Evolutionary conservation across 306 rosid species (phyloP).

Genomic region (Quercus dentata): DNA sequence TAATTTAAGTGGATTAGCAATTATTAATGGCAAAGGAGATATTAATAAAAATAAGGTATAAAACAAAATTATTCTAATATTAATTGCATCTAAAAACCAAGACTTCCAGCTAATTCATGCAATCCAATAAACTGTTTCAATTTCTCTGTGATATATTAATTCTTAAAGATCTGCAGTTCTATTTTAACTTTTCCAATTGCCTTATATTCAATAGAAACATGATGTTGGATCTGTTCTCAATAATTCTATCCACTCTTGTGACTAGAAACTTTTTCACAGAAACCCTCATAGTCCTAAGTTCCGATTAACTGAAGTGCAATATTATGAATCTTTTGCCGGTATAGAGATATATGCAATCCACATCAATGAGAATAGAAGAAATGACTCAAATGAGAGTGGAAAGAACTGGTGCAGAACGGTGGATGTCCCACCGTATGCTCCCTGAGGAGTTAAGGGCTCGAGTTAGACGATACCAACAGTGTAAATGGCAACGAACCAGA

Average conservation of each 20-base stretch:
- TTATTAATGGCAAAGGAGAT: too few species aligned
- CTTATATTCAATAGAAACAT: neutral
- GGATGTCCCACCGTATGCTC: conserved; percentile 92
- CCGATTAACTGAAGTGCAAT: neutral
- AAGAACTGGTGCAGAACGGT: conserved; percentile 73
- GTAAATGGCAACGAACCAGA: conserved; percentile 86
- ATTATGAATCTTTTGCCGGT: conserved; percentile 6
- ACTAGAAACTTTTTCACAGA: neutral
- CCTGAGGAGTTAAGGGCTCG: conserved; percentile 60
- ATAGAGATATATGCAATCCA: conserved; percentile 81
- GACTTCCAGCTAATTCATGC: neutral
- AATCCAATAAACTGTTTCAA: neutral
- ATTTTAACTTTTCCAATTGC: neutral
- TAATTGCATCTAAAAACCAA: too few species aligned
- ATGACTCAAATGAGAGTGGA: conserved; percentile 49
- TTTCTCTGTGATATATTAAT: neutral
- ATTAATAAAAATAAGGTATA: too few species aligned
- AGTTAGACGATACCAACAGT: conserved; percentile 70
- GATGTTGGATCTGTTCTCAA: neutral
- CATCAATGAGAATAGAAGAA: conserved; percentile 80
- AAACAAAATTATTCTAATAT: too few species aligned
- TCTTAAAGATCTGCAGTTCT: neutral
- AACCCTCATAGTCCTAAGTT: neutral
- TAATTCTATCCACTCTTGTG: neutral
- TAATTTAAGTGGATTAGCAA: too few species aligned